phyloP scores from a whole-genome alignment of 2,329 filamentous ascomycete species.

The Purpureocillium takamizusanense region DNA sequence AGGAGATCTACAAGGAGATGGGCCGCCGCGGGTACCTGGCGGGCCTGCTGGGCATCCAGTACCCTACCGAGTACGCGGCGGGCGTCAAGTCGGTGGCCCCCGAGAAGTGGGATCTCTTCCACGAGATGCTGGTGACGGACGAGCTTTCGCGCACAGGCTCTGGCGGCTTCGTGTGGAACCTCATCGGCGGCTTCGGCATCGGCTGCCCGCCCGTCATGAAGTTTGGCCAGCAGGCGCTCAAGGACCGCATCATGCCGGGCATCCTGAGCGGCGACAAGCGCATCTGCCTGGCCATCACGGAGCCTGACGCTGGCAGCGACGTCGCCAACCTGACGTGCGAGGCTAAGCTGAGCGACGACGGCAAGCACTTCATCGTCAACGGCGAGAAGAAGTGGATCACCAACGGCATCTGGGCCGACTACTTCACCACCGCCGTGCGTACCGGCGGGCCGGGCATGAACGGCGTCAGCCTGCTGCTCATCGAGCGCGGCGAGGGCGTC shows the following conservation, averaged over 20 bases:
- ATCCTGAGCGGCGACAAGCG: conserved; percentile 91
- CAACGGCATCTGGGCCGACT: conserved; percentile 93
- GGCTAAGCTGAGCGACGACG: conserved; percentile 88
- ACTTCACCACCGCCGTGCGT: conserved; percentile 94
- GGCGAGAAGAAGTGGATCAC: conserved; percentile 99
- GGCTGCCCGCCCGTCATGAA: conserved; percentile 87
- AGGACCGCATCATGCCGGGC: conserved; percentile 80
- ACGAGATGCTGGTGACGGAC: conserved; percentile 92
- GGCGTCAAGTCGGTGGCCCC: conserved; percentile 68
- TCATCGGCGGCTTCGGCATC: conserved; percentile 94
- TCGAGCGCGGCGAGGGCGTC: conserved; percentile 84
- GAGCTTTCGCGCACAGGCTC: conserved; percentile 84
- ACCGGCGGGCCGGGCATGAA: conserved; percentile 88
- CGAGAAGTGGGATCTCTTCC: conserved; percentile 97
- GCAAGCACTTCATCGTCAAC: conserved; percentile 98
- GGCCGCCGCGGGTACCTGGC: conserved; percentile 86
- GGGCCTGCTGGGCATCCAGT: conserved; percentile 80
- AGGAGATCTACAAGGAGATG: conserved; percentile 90
- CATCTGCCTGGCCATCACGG: conserved; percentile 94
- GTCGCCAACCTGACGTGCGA: conserved; percentile 94
- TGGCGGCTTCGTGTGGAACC: conserved; percentile 93
- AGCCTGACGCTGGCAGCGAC: conserved; percentile 90
- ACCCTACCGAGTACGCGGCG: conserved; percentile 66
- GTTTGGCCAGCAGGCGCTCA: conserved; percentile 77
- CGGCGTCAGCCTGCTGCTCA: conserved; percentile 81